These are phyloP conservation scores for Globisporangium radiosum DNA, from an alignment of 352 stramenopile genomes.

Conservation along the genomic window DNA sequence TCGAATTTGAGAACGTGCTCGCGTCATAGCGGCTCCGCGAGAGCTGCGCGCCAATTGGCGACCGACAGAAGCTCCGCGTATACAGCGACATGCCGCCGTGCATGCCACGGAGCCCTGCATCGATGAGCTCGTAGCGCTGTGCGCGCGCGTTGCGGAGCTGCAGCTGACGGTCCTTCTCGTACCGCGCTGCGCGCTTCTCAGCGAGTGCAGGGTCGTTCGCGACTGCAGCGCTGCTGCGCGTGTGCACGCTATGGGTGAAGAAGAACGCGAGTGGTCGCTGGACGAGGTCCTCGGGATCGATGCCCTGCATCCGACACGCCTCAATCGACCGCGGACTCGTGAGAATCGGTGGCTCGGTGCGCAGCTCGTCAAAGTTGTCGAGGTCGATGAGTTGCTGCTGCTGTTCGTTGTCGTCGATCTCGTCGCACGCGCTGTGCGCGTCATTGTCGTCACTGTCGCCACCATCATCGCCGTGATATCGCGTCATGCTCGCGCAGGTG, in stretches of 20 bases:
- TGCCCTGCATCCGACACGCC: constrained; percentile 63
- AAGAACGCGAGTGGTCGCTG: constrained; percentile 55
- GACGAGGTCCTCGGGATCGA: constrained; percentile 62
- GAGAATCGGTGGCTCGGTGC: constrained; percentile 28
- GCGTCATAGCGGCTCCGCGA: constrained; percentile 14
- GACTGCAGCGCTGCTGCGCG: not conserved
- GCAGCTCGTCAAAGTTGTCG: constrained; percentile 63
- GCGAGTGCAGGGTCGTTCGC: constrained; percentile 30
- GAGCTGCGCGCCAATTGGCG: constrained; percentile 28
- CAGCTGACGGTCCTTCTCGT: constrained; percentile 47
- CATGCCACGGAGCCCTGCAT: constrained; percentile 36
- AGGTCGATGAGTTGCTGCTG: constrained; percentile 25
- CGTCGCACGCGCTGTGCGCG: not conserved
- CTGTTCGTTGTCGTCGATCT: constrained; percentile 9
- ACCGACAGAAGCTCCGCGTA: constrained; percentile 53
- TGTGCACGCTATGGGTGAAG: constrained; percentile 15
- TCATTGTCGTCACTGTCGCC: not conserved
- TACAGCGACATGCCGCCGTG: constrained; percentile 43
- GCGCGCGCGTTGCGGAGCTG: constrained; percentile 43
- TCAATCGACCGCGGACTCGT: constrained; percentile 65
- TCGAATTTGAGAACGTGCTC: constrained; percentile 2
- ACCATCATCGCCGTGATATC: not conserved
- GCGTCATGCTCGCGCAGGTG: not conserved
- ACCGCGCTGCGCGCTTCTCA: constrained; percentile 47
- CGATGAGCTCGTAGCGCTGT: constrained; percentile 52